Evolutionary conservation across 345 rosid genomes (phyloP).

Genomic region (Bruguiera sexangula): DNA sequence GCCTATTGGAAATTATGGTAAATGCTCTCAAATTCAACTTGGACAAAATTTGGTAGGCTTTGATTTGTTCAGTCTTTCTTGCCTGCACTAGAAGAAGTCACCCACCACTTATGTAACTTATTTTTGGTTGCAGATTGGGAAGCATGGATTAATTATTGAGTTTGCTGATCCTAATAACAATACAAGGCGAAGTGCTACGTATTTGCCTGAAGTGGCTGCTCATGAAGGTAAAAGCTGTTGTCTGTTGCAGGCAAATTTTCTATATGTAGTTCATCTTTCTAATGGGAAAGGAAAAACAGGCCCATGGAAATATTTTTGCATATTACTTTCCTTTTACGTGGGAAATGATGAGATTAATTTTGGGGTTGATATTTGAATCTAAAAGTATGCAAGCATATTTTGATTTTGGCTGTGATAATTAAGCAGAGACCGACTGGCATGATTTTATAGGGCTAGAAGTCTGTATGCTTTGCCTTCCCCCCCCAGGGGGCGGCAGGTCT

Average conservation of each 20-base stretch:
- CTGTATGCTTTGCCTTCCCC: too few relatives aligned
- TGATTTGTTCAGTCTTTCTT: neutral
- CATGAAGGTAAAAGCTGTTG: conserved; percentile 64
- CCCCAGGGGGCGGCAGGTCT: too few relatives aligned
- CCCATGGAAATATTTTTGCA: neutral
- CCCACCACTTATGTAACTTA: neutral
- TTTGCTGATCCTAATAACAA: conserved; percentile 69
- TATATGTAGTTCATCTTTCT: neutral
- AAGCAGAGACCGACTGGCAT: too few relatives aligned
- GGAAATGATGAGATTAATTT: too few relatives aligned
- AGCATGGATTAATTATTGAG: conserved; percentile 91
- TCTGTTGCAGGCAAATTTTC: neutral
- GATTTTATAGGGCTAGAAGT: too few relatives aligned
- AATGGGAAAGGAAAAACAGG: neutral
- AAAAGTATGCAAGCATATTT: too few relatives aligned
- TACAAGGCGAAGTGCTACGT: conserved; percentile 78
- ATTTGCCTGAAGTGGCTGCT: conserved; percentile 95
- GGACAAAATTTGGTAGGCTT: neutral
- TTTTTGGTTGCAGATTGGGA: conserved; percentile 58
- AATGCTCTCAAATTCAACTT: neutral
- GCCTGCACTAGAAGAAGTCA: neutral
- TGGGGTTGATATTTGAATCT: too few relatives aligned
- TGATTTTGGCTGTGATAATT: too few relatives aligned
- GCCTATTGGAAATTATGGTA: neutral
- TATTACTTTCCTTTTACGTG: too few relatives aligned